Percentiles rank a stretch among this genome's conserved stretches.
phyloP scores from a whole-genome alignment of 345 rosid species.

The Fremontodendron californicum region DNA sequence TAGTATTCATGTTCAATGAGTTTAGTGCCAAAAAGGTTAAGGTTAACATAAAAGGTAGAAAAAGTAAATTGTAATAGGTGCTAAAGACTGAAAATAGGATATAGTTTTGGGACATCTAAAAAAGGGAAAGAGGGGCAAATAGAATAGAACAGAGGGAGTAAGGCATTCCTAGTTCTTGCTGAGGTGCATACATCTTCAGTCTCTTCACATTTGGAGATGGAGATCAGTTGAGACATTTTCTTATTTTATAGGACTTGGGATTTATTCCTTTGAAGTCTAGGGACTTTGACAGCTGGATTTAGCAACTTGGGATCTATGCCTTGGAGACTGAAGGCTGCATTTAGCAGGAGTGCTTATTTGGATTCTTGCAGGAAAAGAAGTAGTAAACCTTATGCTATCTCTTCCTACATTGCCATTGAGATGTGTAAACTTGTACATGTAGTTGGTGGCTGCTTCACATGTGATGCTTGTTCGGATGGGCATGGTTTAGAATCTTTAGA shows the following conservation, averaged over 20 bases:
- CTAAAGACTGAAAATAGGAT: not conserved
- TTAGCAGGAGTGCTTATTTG: not conserved
- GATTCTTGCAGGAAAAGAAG: not conserved
- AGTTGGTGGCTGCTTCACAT: not conserved
- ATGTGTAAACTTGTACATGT: not conserved
- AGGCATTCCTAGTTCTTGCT: not conserved
- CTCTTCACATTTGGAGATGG: not conserved
- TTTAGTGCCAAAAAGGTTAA: not conserved
- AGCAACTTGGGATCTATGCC: not conserved
- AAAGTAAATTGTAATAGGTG: not conserved
- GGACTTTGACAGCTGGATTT: not conserved
- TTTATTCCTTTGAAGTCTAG: not conserved
- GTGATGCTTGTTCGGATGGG: not conserved
- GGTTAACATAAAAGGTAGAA: not conserved
- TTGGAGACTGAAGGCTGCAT: not conserved
- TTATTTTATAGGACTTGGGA: not conserved
- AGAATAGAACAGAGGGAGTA: not conserved
- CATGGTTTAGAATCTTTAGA: not conserved
- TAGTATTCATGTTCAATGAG: not conserved
- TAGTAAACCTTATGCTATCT: not conserved
- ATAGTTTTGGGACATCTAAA: not conserved
- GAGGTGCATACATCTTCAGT: not conserved
- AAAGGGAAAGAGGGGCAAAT: not conserved
- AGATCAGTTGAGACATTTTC: not conserved
- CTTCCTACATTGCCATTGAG: not conserved